These are phyloP conservation scores for Phialocephala subalpina DNA, from an alignment of 2,329 filamentous ascomycete genomes.

Conservation along the genomic window DNA sequence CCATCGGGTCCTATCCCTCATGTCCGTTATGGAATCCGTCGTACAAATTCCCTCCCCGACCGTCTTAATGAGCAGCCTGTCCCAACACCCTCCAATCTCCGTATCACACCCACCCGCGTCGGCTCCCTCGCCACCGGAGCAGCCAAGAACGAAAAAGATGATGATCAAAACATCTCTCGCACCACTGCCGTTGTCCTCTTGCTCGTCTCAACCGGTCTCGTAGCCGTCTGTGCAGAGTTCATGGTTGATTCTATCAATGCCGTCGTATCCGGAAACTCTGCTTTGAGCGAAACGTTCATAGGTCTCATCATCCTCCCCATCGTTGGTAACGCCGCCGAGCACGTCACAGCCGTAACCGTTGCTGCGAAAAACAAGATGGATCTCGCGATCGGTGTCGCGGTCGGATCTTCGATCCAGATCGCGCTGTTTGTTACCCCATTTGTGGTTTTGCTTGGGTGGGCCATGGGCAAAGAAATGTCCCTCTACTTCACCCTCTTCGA, in stretches of 20 bases:
- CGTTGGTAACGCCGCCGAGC: slow-evolving; percentile 77
- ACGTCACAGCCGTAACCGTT: slow-evolving; percentile 75
- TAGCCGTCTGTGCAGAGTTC: slow-evolving; percentile 75
- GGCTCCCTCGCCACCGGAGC: slow-evolving; percentile 40
- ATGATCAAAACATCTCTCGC: slow-evolving; percentile 59
- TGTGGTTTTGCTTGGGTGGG: slow-evolving; percentile 77
- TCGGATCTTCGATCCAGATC: slow-evolving; percentile 77
- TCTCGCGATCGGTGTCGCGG: slow-evolving; percentile 74
- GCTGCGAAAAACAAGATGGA: slow-evolving; percentile 82
- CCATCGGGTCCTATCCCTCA: slow-evolving; percentile 58
- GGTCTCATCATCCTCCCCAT: slow-evolving; percentile 77
- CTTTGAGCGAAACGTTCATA: slow-evolving; percentile 71
- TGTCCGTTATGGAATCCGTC: slow-evolving; percentile 70
- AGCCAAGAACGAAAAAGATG: slow-evolving; percentile 32
- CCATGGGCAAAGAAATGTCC: slow-evolving; percentile 72
- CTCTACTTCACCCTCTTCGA: slow-evolving; percentile 90
- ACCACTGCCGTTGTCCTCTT: slow-evolving; percentile 67
- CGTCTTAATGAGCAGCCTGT: slow-evolving; percentile 58
- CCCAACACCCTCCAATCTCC: slow-evolving; percentile 18
- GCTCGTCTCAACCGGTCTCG: slow-evolving; percentile 68
- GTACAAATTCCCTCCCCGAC: slow-evolving; percentile 78
- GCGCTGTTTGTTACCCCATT: slow-evolving; percentile 74
- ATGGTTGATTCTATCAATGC: slow-evolving; percentile 73
- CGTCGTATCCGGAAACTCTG: slow-evolving; percentile 61
- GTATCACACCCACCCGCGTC: slow-evolving; percentile 31